Conservation (phyloP, 1,284 basidiomycete species). For the Polyporus tsugae region DNA sequence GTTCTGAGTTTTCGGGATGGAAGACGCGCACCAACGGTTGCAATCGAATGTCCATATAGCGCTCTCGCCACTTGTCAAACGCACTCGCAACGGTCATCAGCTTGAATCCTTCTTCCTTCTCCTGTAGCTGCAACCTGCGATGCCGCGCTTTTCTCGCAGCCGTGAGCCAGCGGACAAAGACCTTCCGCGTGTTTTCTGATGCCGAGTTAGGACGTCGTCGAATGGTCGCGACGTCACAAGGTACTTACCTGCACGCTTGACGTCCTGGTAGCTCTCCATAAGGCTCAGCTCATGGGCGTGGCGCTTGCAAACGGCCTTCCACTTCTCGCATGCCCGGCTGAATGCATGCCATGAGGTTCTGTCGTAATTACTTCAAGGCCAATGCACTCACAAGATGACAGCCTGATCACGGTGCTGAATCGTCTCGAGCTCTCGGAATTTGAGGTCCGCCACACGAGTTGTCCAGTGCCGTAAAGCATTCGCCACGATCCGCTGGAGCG, state of each 20-base stretch:
- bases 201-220: conserved; percentile 9
- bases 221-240: background rate
- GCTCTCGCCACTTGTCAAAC: conserved; percentile 83
- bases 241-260: conserved; percentile 74
- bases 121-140: conserved; percentile 62
- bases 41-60: conserved; percentile 66
- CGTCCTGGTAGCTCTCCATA: conserved; percentile 81
- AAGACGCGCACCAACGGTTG: conserved; percentile 63
- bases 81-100: conserved; percentile 55
- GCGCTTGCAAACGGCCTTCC: conserved; percentile 66
- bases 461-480: conserved; percentile 67
- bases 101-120: conserved; percentile 70
- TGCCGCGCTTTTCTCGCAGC: conserved; percentile 64
- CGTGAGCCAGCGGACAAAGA: conserved; percentile 76
- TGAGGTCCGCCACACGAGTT: conserved; percentile 74
- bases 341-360: background rate
- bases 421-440: conserved; percentile 72
- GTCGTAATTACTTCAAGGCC: background rate
- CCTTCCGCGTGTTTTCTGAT: conserved; percentile 69
- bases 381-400: conserved; percentile 54
- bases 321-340: conserved; percentile 62
- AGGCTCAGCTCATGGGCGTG: conserved; percentile 76
- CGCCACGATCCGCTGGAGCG: conserved; percentile 58
- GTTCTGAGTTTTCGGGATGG: background rate
- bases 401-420: conserved; percentile 56